Percentiles rank a stretch among this genome's conserved stretches.
Conservation (phyloP, 176 grass and related monocot species). For the Raddia guianensis region DNA sequence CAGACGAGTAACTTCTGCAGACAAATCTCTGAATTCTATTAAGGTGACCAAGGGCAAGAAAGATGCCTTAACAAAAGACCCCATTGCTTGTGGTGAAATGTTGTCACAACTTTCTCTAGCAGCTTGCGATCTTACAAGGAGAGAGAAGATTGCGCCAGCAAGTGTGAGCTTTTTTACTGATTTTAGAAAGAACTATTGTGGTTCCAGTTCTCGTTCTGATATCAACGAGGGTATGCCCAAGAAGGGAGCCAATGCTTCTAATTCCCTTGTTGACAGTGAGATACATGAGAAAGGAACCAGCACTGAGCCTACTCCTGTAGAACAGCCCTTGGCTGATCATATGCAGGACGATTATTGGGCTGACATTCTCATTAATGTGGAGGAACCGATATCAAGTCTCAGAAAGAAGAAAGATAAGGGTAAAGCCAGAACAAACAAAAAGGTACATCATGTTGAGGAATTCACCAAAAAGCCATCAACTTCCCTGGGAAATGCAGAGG, state of each 20-base stretch:
- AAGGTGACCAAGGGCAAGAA: slow-evolving; percentile 48
- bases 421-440: slow-evolving; percentile 47
- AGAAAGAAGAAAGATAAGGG: slow-evolving; percentile 56
- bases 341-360: slow-evolving; percentile 69
- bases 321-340: slow-evolving; percentile 42
- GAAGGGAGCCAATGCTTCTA: slow-evolving; percentile 34
- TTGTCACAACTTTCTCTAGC: slow-evolving; percentile 57
- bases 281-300: slow-evolving; percentile 34
- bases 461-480: background rate
- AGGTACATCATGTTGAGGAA: slow-evolving; percentile 13
- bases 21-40: background rate
- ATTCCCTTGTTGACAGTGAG: slow-evolving; percentile 22
- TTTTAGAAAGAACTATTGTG: slow-evolving; percentile 39
- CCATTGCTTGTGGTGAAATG: slow-evolving; percentile 61
- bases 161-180: slow-evolving; percentile 59
- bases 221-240: slow-evolving; percentile 27
- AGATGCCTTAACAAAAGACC: slow-evolving; percentile 29
- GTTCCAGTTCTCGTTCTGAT: slow-evolving; percentile 46
- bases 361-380: slow-evolving; percentile 63
- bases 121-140: slow-evolving; percentile 51
- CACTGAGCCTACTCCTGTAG: slow-evolving; percentile 27
- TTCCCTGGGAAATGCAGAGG: slow-evolving; percentile 7
- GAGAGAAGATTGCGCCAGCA: slow-evolving; percentile 43
- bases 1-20: slow-evolving; percentile 19
- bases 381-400: slow-evolving; percentile 48